Evolutionary conservation across 805 yeast genomes (phyloP), one percentile per base, ranked within the genome.

Genomic region (Scheffersomyces spartinae): DNA sequence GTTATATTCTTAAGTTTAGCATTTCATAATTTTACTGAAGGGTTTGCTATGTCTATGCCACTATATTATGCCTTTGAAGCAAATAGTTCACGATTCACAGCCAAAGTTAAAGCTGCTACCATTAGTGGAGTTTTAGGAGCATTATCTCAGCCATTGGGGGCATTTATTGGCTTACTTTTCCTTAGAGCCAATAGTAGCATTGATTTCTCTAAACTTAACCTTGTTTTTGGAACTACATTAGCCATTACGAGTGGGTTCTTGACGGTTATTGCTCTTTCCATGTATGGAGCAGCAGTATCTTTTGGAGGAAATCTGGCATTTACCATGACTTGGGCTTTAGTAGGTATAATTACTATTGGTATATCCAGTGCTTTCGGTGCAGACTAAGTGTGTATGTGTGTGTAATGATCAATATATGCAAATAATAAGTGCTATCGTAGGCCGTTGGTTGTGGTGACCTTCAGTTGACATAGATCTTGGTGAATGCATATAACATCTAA

Each of bases 21-120:
- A 8, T 70, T 91, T 15, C 98, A 88, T 54, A 91, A 91, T 49
- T 76, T 84, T 38, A 77, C 86, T 13, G 98, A 88, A 48, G 98
- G 97, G 0, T 85, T 91, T 46, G 73, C 91, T 9, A 86, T 88
- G 81, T 83, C 94, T 9, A 60, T 86, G 23, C 97, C 97, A 0
- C 58, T 88, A 17, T 91, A 78, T 45, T 68, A 86, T 26, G 83
- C 93, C 6, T 60, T 88, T 34, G 31, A 45, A 1, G 40, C 45
- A 4, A 30, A 40, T 3, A 59, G 69, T 21, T 64, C 71, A 1
- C 59, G 82, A 23, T 39, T 52, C 15, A 40, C 38, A 33, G 55
- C 64, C 10, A 60, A 60, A 36, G 27, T 54, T 15, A 64, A 69
- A 35, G 94, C 96, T 0, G 54, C 84, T 7, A 34, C 63, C 0